A percentile compares a stretch with the other conserved stretches of the same genome.
These are phyloP conservation scores for Logfia minima DNA, from an alignment of 129 eudicot genomes.

Conservation along the genomic window DNA sequence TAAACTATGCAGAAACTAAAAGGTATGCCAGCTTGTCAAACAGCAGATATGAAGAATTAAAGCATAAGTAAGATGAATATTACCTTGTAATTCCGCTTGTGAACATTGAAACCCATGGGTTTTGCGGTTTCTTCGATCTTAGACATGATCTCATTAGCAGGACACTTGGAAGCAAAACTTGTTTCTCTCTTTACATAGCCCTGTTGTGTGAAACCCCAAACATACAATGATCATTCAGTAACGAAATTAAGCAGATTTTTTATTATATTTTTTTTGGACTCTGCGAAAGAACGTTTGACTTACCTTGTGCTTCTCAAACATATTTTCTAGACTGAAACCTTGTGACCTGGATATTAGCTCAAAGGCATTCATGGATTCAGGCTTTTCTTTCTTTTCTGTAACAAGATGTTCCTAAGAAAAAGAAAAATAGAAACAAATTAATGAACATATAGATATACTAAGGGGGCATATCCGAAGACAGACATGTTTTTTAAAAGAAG, in stretches of 20 bases:
- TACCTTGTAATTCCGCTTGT: constrained; percentile 83
- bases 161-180: constrained; percentile 71
- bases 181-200: constrained; percentile 76
- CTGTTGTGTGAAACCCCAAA: constrained; percentile 35
- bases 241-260: neutral
- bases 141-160: constrained; percentile 81
- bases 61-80: neutral
- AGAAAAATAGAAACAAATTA: neutral
- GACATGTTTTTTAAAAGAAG: neutral
- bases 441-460: neutral
- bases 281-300: constrained; percentile 3
- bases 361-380: constrained; percentile 95
- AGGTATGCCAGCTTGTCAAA: neutral
- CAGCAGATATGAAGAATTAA: no score
- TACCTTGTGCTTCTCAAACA: constrained; percentile 76
- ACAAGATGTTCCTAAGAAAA: constrained; percentile 75
- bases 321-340: constrained; percentile 76
- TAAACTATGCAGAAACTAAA: neutral
- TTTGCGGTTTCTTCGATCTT: constrained; percentile 95
- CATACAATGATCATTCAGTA: neutral
- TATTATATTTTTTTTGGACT: neutral
- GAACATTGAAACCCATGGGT: constrained; percentile 83
- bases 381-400: constrained; percentile 84
- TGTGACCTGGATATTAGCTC: constrained; percentile 83
- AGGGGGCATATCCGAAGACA: neutral